Percentiles rank a stretch among this genome's conserved stretches.
These are phyloP conservation scores for Spiraea crenata DNA, from an alignment of 331 rosid species.

Conservation along the genomic window DNA sequence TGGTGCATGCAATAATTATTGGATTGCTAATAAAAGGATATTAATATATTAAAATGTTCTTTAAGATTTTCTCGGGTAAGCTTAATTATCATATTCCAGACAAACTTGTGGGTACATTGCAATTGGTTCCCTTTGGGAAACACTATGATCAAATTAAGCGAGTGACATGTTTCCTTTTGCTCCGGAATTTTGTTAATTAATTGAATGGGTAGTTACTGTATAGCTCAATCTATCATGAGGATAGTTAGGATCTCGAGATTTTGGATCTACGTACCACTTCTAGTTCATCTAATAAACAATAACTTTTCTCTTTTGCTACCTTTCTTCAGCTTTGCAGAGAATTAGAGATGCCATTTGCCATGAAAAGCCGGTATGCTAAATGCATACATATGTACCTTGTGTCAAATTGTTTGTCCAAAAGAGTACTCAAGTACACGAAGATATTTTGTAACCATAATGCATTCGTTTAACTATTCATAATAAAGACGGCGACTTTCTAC, in stretches of 20 bases:
- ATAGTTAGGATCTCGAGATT: slow-evolving; percentile 16
- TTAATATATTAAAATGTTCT: neutral
- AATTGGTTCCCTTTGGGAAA: slow-evolving; percentile 11
- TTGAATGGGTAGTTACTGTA: slow-evolving; percentile 3
- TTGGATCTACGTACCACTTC: slow-evolving; percentile 3
- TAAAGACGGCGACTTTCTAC: too few relatives aligned
- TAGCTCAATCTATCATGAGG: neutral
- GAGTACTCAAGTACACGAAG: too few relatives aligned
- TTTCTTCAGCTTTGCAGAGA: slow-evolving; percentile 11
- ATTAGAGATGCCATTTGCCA: neutral
- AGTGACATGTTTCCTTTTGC: slow-evolving; percentile 4
- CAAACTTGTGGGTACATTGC: slow-evolving; percentile 16
- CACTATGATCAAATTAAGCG: slow-evolving; percentile 13
- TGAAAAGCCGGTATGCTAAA: neutral
- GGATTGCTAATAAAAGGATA: slow-evolving; percentile 16
- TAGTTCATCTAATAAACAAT: neutral
- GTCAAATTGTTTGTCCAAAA: neutral
- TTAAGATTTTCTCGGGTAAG: slow-evolving; percentile 15
- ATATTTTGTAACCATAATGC: too few relatives aligned
- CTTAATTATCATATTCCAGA: slow-evolving; percentile 9
- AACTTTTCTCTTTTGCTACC: neutral
- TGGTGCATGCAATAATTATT: slow-evolving; percentile 27
- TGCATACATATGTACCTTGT: neutral
- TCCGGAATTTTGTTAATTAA: neutral
- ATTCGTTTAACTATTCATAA: too few relatives aligned